Percentiles rank a stretch among this genome's conserved stretches.
These are phyloP conservation scores for Emydomyces testavorans DNA, from an alignment of 2,329 filamentous ascomycete species.

Conservation along the genomic window DNA sequence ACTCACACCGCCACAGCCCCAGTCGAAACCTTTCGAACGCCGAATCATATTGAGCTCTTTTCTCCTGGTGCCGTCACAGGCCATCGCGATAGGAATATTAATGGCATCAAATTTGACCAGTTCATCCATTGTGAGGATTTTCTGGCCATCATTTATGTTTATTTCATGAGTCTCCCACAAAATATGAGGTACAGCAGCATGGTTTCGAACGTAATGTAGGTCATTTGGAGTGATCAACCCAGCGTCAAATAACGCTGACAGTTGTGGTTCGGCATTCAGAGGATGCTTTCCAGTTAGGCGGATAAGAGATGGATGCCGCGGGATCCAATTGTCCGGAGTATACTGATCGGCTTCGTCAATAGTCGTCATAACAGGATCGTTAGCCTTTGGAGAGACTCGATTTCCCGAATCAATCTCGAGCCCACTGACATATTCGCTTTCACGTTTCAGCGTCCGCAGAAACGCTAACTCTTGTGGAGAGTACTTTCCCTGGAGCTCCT, in stretches of 20 bases:
- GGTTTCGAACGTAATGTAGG: constrained; percentile 44
- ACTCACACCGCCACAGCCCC: constrained; percentile 36
- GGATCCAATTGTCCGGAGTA: constrained; percentile 45
- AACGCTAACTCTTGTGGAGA: constrained; percentile 36
- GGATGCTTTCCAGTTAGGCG: constrained; percentile 45
- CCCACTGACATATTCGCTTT: constrained; percentile 33
- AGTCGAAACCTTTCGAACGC: constrained; percentile 41
- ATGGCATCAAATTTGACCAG: constrained; percentile 36
- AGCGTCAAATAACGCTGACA: constrained; percentile 35
- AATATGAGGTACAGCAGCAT: constrained; percentile 42
- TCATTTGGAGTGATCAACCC: constrained; percentile 43
- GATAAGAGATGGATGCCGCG: constrained; percentile 37
- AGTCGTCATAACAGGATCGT: constrained; percentile 24
- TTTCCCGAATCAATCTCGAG: constrained; percentile 38
- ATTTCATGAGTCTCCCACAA: constrained; percentile 42
- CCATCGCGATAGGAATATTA: constrained; percentile 40
- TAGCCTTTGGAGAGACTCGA: constrained; percentile 27
- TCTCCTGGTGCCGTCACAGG: constrained; percentile 42
- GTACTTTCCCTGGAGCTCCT: constrained; percentile 28
- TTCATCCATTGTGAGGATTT: constrained; percentile 36
- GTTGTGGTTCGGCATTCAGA: constrained; percentile 40
- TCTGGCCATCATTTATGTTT: constrained; percentile 34
- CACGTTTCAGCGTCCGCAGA: constrained; percentile 33
- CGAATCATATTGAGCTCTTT: constrained; percentile 44
- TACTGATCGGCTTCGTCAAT: constrained; percentile 43